Evolutionary conservation across 31 red algal genomes (phyloP), one percentile per base, ranked within the genome.

Genomic region (Endocladia muricata): DNA sequence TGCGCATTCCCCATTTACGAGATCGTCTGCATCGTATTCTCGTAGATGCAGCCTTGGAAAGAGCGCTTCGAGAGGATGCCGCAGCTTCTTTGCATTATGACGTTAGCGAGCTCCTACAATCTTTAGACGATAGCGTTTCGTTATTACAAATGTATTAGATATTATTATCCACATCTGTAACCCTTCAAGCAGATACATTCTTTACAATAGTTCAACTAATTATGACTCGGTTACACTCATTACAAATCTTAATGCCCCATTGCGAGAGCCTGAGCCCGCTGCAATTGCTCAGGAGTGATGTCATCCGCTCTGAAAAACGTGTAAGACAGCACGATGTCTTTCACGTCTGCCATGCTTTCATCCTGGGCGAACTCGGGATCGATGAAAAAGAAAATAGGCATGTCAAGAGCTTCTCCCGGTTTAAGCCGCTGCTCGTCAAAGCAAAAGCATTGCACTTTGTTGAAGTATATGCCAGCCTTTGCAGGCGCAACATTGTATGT

Each of bases 401-500:
- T 99, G 70, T 99, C 97, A 21, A 99, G 73, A 38, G 70, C 79
- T 79, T 99, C 97, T 1, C 87, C 88, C 3, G 92, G 86, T 63
- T 90, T 89, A 28, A 99, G 57, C 1, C 93, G 82, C 59, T 99
- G 97, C 73, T 99, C 97, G 60, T 99, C 97, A 82, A 99, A 99
- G 63, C 97, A 99, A 81, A 99, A 99, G 37, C 97, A 99, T 74
- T 99, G 97, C 23, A 99, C 92, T 68, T 99, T 99, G 80, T 99
- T 99, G 60, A 99, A 99, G 54, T 99, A 99, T n/a, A 95, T 82
- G 28, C 94, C 97, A 11, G 93, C 97, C 76, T 99, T 99, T 8
- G 92, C 82, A 4, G 97, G 97, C 5, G 82, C 84, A 22, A 99
- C 92, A 77, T 99, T 99, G 79, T 99, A 99, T 8, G 97, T 99